Evolutionary conservation across 768 basidiomycete genomes (phyloP).

Genomic region (Serendipita vermifera): DNA sequence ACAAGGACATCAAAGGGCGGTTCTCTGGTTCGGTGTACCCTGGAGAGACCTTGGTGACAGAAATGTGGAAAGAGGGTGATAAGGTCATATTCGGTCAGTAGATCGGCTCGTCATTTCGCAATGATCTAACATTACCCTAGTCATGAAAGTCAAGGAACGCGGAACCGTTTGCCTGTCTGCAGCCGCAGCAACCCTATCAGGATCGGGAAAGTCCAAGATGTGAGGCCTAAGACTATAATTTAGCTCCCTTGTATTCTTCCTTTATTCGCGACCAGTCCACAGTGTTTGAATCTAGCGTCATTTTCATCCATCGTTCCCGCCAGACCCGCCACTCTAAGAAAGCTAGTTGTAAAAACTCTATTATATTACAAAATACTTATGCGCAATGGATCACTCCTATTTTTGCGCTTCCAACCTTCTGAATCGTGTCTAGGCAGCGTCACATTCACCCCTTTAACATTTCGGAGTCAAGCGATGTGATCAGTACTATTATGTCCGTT

Average conservation of each 20-base stretch:
- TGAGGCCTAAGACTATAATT: slow-evolving; percentile 12
- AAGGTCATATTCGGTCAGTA: slow-evolving; percentile 84
- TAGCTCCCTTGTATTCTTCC: neutral
- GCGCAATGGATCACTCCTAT: no score
- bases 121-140: slow-evolving; percentile 28
- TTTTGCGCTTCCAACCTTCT: no score
- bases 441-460: no score
- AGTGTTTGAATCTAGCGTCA: neutral
- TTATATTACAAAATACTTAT: no score
- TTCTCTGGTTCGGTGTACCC: slow-evolving; percentile 90
- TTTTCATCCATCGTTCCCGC: neutral
- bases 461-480: no score
- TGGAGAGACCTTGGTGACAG: slow-evolving; percentile 86
- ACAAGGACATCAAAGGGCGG: slow-evolving; percentile 91
- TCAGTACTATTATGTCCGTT: no score
- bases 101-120: neutral
- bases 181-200: slow-evolving; percentile 63
- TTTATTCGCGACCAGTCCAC: neutral
- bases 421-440: no score
- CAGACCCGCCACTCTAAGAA: no score
- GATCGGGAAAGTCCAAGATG: slow-evolving; percentile 32
- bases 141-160: slow-evolving; percentile 79
- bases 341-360: no score
- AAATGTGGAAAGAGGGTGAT: slow-evolving; percentile 95
- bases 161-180: slow-evolving; percentile 55